These are phyloP conservation scores for Lepidium aucheri DNA, from an alignment of 345 rosid species.

Conservation along the genomic window DNA sequence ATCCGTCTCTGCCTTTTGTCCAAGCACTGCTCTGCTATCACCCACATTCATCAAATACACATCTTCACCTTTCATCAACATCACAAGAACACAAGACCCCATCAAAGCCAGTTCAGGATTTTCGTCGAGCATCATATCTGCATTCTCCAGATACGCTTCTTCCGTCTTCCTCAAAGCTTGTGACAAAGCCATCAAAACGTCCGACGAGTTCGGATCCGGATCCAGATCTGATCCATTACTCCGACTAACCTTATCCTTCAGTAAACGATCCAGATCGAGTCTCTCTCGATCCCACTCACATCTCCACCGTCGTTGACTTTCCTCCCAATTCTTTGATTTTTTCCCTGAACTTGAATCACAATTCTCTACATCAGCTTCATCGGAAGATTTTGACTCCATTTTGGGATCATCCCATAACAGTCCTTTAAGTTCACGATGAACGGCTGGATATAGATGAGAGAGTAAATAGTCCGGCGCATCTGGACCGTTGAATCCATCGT, in stretches of 20 bases:
- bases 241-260: conserved; percentile 47
- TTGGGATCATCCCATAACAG: conserved; percentile 72
- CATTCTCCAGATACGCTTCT: conserved; percentile 68
- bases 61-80: conserved; percentile 96
- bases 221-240: conserved; percentile 19
- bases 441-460: conserved; percentile 62
- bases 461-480: conserved; percentile 87
- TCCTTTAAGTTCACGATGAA: conserved; percentile 82
- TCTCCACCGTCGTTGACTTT: conserved; percentile 70
- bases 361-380: not conserved
- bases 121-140: conserved; percentile 78
- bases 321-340: conserved; percentile 48
- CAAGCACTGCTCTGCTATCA: conserved; percentile 88
- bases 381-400: conserved; percentile 18
- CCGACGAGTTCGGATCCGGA: conserved; percentile 45
- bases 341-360: conserved; percentile 24
- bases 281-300: conserved; percentile 69
- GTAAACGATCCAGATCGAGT: conserved; percentile 53
- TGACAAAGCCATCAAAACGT: conserved; percentile 75
- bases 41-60: conserved; percentile 95
- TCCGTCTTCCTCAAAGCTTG: conserved; percentile 81
- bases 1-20: conserved; percentile 61
- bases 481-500: conserved; percentile 97
- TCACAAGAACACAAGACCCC: conserved; percentile 95
- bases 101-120: conserved; percentile 89